A percentile compares a stretch with the other conserved stretches of the same genome.
phyloP scores from a whole-genome alignment of 1,139 yeast species.

The Casaregolazyma lundiana region DNA sequence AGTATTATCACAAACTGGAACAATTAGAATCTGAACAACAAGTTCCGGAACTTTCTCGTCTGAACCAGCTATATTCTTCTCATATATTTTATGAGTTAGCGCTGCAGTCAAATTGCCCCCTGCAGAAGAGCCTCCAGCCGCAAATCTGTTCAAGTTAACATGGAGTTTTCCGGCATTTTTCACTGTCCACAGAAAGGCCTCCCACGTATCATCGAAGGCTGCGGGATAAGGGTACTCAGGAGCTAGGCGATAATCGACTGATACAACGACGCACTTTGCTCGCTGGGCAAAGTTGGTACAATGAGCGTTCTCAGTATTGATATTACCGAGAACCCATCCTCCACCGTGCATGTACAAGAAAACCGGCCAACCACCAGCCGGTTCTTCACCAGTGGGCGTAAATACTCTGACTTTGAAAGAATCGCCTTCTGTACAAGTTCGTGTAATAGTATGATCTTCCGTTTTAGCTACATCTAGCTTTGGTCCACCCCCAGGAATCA shows the following conservation, averaged over 20 bases:
- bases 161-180: slow-evolving; percentile 28
- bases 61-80: slow-evolving; percentile 16
- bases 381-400: slow-evolving; percentile 37
- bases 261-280: slow-evolving; percentile 14
- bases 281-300: slow-evolving; percentile 36
- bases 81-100: slow-evolving; percentile 40
- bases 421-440: slow-evolving; percentile 16
- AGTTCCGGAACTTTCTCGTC: slow-evolving; percentile 36
- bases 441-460: slow-evolving; percentile 14
- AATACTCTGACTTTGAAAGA: slow-evolving; percentile 32
- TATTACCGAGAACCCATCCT: slow-evolving; percentile 43
- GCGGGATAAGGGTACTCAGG: slow-evolving; percentile 50
- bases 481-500: slow-evolving; percentile 20
- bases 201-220: slow-evolving; percentile 45
- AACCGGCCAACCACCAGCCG: slow-evolving; percentile 43
- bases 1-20: slow-evolving; percentile 48
- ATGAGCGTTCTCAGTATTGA: slow-evolving; percentile 43
- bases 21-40: slow-evolving; percentile 42
- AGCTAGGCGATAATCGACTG: slow-evolving; percentile 42
- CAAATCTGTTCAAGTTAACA: slow-evolving; percentile 36
- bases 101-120: slow-evolving; percentile 47
- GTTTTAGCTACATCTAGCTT: slow-evolving; percentile 15
- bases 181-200: slow-evolving; percentile 27
- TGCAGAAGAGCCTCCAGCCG: slow-evolving; percentile 48
- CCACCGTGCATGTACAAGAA: slow-evolving; percentile 48